These are phyloP conservation scores for Candida albicans DNA, from an alignment of 1,139 yeast genomes.

Conservation along the genomic window DNA sequence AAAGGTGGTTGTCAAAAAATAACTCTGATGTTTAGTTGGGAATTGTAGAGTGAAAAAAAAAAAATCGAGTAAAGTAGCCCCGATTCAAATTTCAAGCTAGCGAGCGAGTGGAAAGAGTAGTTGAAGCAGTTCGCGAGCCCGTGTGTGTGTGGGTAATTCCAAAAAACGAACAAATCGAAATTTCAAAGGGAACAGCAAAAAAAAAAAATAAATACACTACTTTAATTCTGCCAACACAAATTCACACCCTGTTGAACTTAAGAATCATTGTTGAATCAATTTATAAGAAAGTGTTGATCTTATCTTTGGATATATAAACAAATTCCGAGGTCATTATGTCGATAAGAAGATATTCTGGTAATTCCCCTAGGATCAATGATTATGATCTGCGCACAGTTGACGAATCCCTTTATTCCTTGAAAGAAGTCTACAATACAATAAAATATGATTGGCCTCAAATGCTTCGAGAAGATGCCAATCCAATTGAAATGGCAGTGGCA, in stretches of 20 bases:
- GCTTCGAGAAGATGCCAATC: constrained; percentile 55
- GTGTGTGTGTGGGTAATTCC: too few relatives aligned
- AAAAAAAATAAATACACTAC: neutral
- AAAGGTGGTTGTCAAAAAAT: neutral
- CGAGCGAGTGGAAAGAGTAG: neutral
- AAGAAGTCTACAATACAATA: constrained; percentile 37
- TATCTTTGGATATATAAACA: neutral
- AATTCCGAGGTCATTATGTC: constrained; percentile 6
- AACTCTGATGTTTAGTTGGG: neutral
- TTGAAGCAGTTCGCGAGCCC: too few relatives aligned
- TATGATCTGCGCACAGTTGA: constrained; percentile 11
- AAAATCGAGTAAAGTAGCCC: neutral
- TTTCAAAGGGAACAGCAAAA: neutral
- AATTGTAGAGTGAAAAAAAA: neutral
- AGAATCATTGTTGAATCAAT: neutral
- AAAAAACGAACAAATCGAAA: neutral
- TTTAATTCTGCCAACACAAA: too few relatives aligned
- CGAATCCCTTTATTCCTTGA: constrained; percentile 38
- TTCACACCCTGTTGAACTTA: too few relatives aligned
- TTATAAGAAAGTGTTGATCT: neutral
- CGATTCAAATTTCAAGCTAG: neutral
- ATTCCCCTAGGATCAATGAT: constrained; percentile 10
- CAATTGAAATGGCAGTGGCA: constrained; percentile 79
- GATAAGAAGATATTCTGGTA: constrained; percentile 13
- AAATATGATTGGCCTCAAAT: constrained; percentile 49